Evolutionary conservation across 148 eudicot genomes (phyloP).

Genomic region (Mesembryanthemum crystallinum): DNA sequence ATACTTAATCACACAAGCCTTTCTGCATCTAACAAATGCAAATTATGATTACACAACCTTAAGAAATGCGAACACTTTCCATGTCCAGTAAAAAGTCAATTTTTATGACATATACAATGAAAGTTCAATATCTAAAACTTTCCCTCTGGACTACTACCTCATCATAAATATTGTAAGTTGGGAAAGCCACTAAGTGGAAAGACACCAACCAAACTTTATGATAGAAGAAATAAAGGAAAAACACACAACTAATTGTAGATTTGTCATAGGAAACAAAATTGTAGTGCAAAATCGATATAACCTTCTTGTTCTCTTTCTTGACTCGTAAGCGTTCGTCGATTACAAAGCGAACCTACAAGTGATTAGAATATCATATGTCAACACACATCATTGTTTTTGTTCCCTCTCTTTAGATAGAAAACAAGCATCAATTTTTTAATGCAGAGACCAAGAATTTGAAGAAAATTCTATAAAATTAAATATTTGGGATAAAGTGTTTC

Average conservation of each 20-base stretch:
- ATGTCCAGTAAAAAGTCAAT: no score
- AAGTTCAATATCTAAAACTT: no score
- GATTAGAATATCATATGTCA: background rate
- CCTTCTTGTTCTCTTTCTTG: conserved; percentile 85
- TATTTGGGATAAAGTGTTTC: background rate
- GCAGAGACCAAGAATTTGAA: background rate
- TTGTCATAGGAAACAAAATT: background rate
- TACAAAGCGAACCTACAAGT: conserved; percentile 68
- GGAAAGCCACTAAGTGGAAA: no score
- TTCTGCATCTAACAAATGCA: no score
- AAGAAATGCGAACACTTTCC: no score
- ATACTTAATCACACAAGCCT: no score
- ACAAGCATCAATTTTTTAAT: background rate
- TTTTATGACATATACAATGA: no score
- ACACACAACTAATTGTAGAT: background rate
- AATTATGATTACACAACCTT: no score
- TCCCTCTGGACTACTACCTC: no score
- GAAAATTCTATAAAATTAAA: background rate
- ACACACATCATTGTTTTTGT: background rate
- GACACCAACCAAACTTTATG: background rate
- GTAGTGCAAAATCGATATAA: conserved; percentile 20
- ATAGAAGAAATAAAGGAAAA: no score
- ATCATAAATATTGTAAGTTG: no score
- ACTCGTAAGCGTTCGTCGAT: conserved; percentile 77
- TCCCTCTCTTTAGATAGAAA: no score